Evolutionary conservation across 768 basidiomycete genomes (phyloP), one percentile per base, ranked within the genome.

Genomic region (Calvatia gigantea): DNA sequence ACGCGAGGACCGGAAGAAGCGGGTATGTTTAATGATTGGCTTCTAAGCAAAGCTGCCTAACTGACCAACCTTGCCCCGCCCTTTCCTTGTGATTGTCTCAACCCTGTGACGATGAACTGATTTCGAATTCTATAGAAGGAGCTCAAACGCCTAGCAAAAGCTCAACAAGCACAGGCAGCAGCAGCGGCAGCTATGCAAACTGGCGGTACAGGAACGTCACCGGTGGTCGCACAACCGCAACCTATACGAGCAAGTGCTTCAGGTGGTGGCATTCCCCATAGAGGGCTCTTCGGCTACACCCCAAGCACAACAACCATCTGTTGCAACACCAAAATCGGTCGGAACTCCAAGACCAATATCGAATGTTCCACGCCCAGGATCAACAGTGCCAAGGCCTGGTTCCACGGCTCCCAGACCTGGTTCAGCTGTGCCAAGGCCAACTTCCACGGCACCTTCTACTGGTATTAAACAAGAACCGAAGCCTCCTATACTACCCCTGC

Each of bases 1-100:
- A 38, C 74, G 84, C 53, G 88, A 89, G 68, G 87, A 89, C 70
- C 76, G 87, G 66, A 89, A 84, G 76, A 85, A 82, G 72, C 81
- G 86, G 75, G 87, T 87, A 45, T 63, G 86, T 80, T 42, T 59
- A 49, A 43, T 57, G 28, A n/a, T 19, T 11, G 38, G 23, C 37
- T 45, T 54, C 42, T 39, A 48, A 17, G 4, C 27, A n/a, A 58
- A 23, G 32, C 27, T 29, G 21, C 19, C 42, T 51, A 27, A 37
- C 44, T 59, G 33, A 53, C 47, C 4, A 33, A 54, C 42, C 37
- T 49, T 27, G 31, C 27, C 52, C 56, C 43, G 56, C 28, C 51
- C 32, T 31, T 55, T 61, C 48, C 19, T 54, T 57, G 42, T 60
- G 33, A 38, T 46, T 51, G 48, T 35, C 41, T 44, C 31, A 44